Conservation (phyloP, 768 basidiomycete genomes). For the Auricularia sp. region DNA sequence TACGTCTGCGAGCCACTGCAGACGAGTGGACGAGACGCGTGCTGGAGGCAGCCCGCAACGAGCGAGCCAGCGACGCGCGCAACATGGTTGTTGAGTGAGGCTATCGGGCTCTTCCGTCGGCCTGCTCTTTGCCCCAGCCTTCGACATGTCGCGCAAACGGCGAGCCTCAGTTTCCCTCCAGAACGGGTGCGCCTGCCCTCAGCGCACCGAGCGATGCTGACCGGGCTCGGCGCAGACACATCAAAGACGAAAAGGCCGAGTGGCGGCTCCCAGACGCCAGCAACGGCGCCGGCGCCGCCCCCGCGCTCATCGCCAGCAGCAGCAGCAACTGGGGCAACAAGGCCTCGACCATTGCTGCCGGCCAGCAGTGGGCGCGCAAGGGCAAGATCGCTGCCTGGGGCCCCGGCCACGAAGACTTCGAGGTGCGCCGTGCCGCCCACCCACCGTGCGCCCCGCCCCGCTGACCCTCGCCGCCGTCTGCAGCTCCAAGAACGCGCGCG, state of each 20-base stretch:
- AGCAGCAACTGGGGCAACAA: slow-evolving; percentile 74
- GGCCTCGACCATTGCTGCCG: slow-evolving; percentile 33
- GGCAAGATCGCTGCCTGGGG: slow-evolving; percentile 82
- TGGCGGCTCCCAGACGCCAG: neutral
- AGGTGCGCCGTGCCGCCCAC: slow-evolving; percentile 36
- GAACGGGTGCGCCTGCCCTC: neutral
- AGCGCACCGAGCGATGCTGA: neutral
- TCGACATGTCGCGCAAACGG: neutral
- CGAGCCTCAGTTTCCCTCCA: neutral
- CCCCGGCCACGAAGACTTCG: slow-evolving; percentile 76
- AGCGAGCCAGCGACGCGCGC: neutral
- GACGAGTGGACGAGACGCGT: neutral
- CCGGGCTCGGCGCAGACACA: neutral
- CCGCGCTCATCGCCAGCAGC: neutral
- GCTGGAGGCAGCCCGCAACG: neutral
- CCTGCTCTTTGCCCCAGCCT: neutral
- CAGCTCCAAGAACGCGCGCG: slow-evolving; percentile 77
- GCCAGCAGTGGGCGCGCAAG: slow-evolving; percentile 71
- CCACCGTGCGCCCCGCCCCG: neutral
- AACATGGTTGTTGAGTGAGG: neutral
- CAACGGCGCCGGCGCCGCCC: neutral
- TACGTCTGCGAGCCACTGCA: neutral
- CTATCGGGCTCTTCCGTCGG: neutral
- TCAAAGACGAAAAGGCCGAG: neutral
- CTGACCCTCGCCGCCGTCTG: neutral